phyloP scores from a whole-genome alignment of 306 rosid species.

The Cercis canadensis region DNA sequence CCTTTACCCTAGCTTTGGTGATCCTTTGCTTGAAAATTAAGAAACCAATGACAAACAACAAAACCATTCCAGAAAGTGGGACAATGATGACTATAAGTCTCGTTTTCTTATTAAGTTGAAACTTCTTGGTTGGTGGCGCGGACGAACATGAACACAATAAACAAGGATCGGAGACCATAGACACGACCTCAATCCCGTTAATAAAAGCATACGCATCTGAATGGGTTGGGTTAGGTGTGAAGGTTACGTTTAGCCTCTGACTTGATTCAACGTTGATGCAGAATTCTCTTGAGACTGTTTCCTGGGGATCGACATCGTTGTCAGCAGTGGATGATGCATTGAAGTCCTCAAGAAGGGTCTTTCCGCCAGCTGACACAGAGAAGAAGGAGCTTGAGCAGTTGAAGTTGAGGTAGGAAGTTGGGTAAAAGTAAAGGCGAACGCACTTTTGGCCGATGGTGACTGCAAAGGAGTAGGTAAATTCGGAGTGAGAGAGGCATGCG shows the following conservation, averaged over 20 bases:
- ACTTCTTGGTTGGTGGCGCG: background rate
- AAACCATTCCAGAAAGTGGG: background rate
- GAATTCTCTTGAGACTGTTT: conserved; percentile 3
- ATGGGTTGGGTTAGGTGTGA: conserved; percentile 26
- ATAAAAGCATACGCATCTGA: conserved; percentile 43
- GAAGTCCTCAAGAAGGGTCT: conserved; percentile 34
- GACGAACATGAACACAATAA: too few relatives aligned
- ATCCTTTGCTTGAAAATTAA: background rate
- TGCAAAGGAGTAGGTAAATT: background rate
- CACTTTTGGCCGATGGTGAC: conserved; percentile 44
- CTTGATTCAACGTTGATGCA: conserved; percentile 4
- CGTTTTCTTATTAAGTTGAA: too few relatives aligned
- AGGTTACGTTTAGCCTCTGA: conserved; percentile 32
- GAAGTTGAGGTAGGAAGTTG: background rate
- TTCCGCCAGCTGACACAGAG: conserved; percentile 38
- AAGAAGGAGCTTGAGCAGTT: conserved; percentile 16
- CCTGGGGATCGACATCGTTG: background rate
- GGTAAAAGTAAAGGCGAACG: conserved; percentile 39
- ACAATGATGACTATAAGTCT: background rate
- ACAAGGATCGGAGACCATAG: conserved; percentile 43
- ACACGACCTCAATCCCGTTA: conserved; percentile 55
- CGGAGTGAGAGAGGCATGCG: too few relatives aligned
- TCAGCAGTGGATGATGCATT: background rate
- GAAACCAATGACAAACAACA: background rate
- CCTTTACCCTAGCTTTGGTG: background rate